A percentile compares a stretch with the other conserved stretches of the same genome.
Conservation (phyloP, 140 eudicot genomes). For the Flaveria floridana region DNA sequence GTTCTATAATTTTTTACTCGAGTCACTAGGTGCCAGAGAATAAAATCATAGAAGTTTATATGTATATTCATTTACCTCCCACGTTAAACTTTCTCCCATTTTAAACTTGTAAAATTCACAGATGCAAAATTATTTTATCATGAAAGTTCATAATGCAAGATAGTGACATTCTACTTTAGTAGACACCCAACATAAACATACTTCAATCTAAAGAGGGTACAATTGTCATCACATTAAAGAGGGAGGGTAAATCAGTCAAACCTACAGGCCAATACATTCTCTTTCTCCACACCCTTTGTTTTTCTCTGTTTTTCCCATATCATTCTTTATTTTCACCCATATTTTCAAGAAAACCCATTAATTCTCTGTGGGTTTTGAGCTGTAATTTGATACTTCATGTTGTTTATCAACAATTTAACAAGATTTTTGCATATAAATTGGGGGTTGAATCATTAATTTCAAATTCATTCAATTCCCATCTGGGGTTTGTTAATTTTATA, state of each 20-base stretch:
- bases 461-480: conserved; percentile 30
- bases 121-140: background rate
- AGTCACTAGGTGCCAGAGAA: too few relatives aligned
- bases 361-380: conserved; percentile 1
- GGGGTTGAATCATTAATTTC: conserved; percentile 21
- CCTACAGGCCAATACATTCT: background rate
- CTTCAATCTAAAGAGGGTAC: conserved; percentile 24
- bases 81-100: background rate
- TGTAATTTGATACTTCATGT: background rate
- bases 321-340: conserved; percentile 5
- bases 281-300: conserved; percentile 8
- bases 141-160: conserved; percentile 19
- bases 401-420: background rate
- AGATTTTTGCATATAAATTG: conserved; percentile 18
- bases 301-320: background rate
- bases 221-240: conserved; percentile 18
- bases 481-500: conserved; percentile 18
- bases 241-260: conserved; percentile 33
- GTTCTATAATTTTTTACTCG: too few relatives aligned
- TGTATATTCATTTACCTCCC: too few relatives aligned
- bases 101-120: background rate
- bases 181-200: conserved; percentile 14
- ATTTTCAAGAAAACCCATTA: conserved; percentile 26
- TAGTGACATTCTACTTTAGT: conserved; percentile 27
- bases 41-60: too few relatives aligned